phyloP scores from a whole-genome alignment of 176 grass and related monocot genomes.

The bread wheat (Triticum aestivum) region DNA sequence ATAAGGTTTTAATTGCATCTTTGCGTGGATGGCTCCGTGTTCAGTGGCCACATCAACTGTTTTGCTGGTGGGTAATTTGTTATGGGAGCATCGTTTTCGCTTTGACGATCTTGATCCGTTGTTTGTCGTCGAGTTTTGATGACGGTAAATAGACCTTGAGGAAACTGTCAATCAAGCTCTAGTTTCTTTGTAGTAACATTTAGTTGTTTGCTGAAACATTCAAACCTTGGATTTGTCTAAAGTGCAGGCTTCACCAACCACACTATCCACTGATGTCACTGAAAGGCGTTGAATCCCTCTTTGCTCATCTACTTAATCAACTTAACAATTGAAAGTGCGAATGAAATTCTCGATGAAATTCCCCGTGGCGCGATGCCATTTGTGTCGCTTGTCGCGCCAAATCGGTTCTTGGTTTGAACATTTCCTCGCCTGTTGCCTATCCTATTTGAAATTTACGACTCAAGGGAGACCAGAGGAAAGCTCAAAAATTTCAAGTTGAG shows the following conservation, averaged over 20 bases:
- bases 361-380: neutral
- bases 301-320: neutral
- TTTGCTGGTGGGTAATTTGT: neutral
- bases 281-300: neutral
- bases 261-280: neutral
- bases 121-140: neutral
- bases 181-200: neutral
- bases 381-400: neutral
- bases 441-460: neutral
- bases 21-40: neutral
- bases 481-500: neutral
- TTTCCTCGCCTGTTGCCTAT: neutral
- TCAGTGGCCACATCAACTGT: neutral
- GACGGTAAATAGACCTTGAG: neutral
- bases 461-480: neutral
- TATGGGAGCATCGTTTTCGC: neutral
- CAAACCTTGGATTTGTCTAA: conserved; percentile 32
- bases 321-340: neutral
- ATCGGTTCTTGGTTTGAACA: neutral
- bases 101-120: neutral
- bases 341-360: neutral
- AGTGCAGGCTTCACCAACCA: neutral
- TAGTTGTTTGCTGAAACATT: conserved; percentile 10
- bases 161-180: conserved; percentile 37
- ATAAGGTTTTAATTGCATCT: neutral